phyloP scores from a whole-genome alignment of 805 yeast species.

The Metschnikowia vanudenii region DNA sequence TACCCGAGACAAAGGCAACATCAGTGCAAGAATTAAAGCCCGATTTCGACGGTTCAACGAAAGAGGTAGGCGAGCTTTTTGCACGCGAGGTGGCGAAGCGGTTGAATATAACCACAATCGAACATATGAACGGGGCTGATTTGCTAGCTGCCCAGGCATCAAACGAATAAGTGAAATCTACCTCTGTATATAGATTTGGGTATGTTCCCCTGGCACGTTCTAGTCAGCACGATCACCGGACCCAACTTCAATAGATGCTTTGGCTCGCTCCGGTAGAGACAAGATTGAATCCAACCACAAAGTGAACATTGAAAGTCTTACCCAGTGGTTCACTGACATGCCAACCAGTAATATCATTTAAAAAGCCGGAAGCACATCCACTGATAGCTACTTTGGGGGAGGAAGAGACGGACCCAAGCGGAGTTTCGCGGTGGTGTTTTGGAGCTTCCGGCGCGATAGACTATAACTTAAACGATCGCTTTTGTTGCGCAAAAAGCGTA shows the following conservation, averaged over 20 bases:
- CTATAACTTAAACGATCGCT: constrained; percentile 39
- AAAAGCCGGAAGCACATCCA: too few relatives aligned
- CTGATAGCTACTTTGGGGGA: constrained; percentile 3
- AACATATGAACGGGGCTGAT: constrained; percentile 36
- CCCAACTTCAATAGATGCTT: too few relatives aligned
- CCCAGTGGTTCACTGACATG: too few relatives aligned
- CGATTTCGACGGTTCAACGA: constrained; percentile 19
- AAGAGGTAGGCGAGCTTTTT: constrained; percentile 32
- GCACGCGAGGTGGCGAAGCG: constrained; percentile 38
- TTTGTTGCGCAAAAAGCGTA: constrained; percentile 41
- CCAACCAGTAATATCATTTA: too few relatives aligned
- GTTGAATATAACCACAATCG: constrained; percentile 33
- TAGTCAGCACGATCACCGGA: too few relatives aligned
- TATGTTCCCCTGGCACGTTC: too few relatives aligned
- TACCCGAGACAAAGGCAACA: constrained; percentile 51
- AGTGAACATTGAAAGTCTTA: too few relatives aligned
- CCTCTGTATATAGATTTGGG: background rate
- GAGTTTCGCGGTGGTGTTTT: constrained; percentile 12
- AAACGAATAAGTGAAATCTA: background rate
- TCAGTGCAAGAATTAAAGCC: constrained; percentile 25
- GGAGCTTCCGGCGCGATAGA: background rate
- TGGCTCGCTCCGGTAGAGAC: too few relatives aligned
- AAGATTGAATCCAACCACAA: too few relatives aligned
- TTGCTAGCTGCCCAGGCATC: constrained; percentile 11
- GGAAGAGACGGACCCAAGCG: constrained; percentile 14